These are phyloP conservation scores for Candida ipomoeae DNA, from an alignment of 805 yeast species.

Conservation along the genomic window DNA sequence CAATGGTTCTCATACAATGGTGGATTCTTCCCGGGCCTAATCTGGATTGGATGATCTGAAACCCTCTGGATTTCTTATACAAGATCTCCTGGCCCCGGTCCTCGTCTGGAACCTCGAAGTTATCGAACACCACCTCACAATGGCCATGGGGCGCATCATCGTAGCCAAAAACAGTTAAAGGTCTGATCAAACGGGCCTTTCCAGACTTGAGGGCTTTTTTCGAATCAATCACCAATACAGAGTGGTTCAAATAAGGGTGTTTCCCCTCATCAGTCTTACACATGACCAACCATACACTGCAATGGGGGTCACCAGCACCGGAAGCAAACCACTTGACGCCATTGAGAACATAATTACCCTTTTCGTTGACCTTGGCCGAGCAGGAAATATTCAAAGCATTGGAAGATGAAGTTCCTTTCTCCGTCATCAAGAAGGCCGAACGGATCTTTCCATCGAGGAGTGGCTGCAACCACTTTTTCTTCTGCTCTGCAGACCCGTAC, in stretches of 20 bases:
- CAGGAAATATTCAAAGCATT: slow-evolving; percentile 57
- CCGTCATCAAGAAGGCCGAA: slow-evolving; percentile 65
- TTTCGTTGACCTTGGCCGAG: slow-evolving; percentile 33
- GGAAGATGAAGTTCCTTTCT: slow-evolving; percentile 55
- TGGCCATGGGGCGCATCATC: slow-evolving; percentile 76
- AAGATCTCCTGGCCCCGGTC: slow-evolving; percentile 40
- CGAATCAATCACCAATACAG: slow-evolving; percentile 53
- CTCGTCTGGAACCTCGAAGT: slow-evolving; percentile 44
- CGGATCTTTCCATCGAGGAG: slow-evolving; percentile 51
- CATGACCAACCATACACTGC: slow-evolving; percentile 51
- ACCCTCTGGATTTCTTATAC: slow-evolving; percentile 51
- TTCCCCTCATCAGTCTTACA: slow-evolving; percentile 39
- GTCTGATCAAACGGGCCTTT: slow-evolving; percentile 45
- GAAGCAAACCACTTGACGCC: slow-evolving; percentile 71
- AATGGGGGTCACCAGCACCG: slow-evolving; percentile 66
- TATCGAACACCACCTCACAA: slow-evolving; percentile 51
- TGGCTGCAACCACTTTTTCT: slow-evolving; percentile 48
- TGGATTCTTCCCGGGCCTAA: slow-evolving; percentile 70
- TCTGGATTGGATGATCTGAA: slow-evolving; percentile 59
- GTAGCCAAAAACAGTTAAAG: slow-evolving; percentile 52
- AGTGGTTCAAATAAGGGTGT: slow-evolving; percentile 47
- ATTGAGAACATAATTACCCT: slow-evolving; percentile 48
- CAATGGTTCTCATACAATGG: slow-evolving; percentile 64
- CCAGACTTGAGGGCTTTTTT: slow-evolving; percentile 48
- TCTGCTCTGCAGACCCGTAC: slow-evolving; percentile 36